Evolutionary conservation across 2,329 filamentous ascomycete species (phyloP), one percentile per base, ranked within the genome.

Genomic region (Fusarium pseudoanthophilum): DNA sequence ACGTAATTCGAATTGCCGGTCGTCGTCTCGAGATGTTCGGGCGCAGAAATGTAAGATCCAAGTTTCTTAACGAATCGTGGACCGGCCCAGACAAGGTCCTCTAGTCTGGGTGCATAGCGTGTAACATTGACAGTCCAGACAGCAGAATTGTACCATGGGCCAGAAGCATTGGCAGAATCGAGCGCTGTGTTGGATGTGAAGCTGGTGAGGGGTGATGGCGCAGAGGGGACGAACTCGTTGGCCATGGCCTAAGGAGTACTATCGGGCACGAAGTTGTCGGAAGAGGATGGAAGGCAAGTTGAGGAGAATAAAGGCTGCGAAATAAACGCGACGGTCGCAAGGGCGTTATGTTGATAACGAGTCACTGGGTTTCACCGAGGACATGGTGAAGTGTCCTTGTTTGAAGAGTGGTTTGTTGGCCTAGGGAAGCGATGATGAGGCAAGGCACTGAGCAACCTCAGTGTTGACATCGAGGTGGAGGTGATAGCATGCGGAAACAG

Each of bases 11-110:
- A 70, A 57, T 49, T 75, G 89, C 88, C 86, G 76, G 87, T 85
- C 77, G 60, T 59, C 18, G 71, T 42, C 53, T 92, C 90, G 58
- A 92, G 82, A 60, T 87, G 85, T 75, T 93, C 91, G 18, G 88
- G 85, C 39, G 89, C 82, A 40, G 87, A 84, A 64, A 90, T 86
- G 75, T 92, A 88, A n/a, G 88, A 89, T 57, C 91, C 90, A 42
- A 92, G 86, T 79, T 89, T 91, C 81, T 88, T 90, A 37, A 93
- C 87, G 78, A 95, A 90, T 66, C 92, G 87, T 56, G 92, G 92
- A 8, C 92, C 88, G 24, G 89, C 92, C 81, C 90, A 86, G 72
- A 93, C 86, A 53, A 95, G 83, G 77, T 94, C 92, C 79, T 89
- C 90, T 24, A 93, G 82, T 16, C 91, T 91, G 5, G 92, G 91